phyloP scores from a whole-genome alignment of 2,329 filamentous ascomycete genomes.

The Nemania serpens region DNA sequence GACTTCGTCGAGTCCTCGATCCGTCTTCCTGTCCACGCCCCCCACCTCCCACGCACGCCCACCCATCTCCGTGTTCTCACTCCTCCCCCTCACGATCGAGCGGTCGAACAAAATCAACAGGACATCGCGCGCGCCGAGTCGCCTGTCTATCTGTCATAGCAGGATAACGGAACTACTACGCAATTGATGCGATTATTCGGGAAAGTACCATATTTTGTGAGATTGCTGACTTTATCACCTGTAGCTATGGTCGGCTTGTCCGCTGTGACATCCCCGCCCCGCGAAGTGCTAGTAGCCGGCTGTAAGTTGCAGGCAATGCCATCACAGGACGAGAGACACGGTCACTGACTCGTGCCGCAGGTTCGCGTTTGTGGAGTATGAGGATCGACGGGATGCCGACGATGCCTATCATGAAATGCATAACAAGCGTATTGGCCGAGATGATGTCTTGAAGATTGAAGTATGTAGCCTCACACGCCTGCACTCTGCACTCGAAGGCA shows the following conservation, averaged over 20 bases:
- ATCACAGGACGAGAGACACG: constrained; percentile 14
- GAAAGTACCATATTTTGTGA: constrained; percentile 37
- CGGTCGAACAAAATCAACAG: constrained; percentile 46
- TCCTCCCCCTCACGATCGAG: constrained; percentile 50
- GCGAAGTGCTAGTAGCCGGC: constrained; percentile 87
- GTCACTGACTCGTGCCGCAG: constrained; percentile 47
- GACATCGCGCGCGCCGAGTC: constrained; percentile 43
- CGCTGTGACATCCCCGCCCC: constrained; percentile 98
- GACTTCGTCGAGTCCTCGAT: constrained; percentile 47
- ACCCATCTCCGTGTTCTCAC: constrained; percentile 43
- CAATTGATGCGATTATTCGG: constrained; percentile 40
- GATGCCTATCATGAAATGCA: constrained; percentile 99
- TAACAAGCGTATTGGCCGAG: constrained; percentile 95
- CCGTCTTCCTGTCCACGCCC: constrained; percentile 41
- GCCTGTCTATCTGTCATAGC: constrained; percentile 43
- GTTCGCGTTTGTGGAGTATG: constrained; percentile 99
- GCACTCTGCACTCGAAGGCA: not conserved
- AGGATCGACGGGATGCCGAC: constrained; percentile 96
- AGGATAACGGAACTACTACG: constrained; percentile 40
- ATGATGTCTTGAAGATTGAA: constrained; percentile 97
- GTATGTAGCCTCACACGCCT: constrained; percentile 55
- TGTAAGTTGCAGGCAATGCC: constrained; percentile 69
- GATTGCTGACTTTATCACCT: constrained; percentile 50
- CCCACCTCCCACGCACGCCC: constrained; percentile 40
- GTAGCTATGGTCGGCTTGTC: constrained; percentile 95